Conservation (phyloP, 1,284 basidiomycete species). For the Erythrobasidium hasegawianum region DNA sequence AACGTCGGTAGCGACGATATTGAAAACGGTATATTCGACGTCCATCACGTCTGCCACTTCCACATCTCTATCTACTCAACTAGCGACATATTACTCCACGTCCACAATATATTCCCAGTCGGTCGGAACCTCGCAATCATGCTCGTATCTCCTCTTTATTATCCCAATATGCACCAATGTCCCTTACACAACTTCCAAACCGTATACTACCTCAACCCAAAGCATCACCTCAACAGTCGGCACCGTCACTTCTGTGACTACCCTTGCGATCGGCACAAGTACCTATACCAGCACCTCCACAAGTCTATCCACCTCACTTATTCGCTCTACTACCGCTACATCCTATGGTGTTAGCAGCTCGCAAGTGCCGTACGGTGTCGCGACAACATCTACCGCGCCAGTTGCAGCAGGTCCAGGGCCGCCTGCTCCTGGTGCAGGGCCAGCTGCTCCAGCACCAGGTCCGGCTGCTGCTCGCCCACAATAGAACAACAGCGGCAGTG, state of each 20-base stretch:
- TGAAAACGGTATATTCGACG: not conserved
- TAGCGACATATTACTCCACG: not conserved
- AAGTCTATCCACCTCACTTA: not conserved
- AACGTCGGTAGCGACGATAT: not conserved
- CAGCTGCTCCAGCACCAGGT: too few relatives aligned
- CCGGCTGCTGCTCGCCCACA: too few relatives aligned
- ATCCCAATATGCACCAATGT: not conserved
- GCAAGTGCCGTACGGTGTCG: not conserved
- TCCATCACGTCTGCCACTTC: not conserved
- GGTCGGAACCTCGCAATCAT: not conserved
- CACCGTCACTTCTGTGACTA: not conserved
- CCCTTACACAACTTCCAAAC: not conserved
- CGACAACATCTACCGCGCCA: not conserved
- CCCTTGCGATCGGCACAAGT: not conserved
- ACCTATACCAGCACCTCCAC: not conserved
- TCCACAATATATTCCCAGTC: not conserved
- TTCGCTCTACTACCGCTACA: not conserved
- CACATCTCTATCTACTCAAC: not conserved
- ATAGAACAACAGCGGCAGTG: too few relatives aligned
- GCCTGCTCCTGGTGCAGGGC: too few relatives aligned
- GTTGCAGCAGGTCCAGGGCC: too few relatives aligned
- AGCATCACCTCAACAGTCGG: not conserved
- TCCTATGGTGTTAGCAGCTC: not conserved
- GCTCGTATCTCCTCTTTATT: not conserved
- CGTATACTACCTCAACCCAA: not conserved